A percentile compares a stretch with the other conserved stretches of the same genome.
Conservation (phyloP, 2,329 filamentous ascomycete genomes). For the Calonectria multiphialidica region DNA sequence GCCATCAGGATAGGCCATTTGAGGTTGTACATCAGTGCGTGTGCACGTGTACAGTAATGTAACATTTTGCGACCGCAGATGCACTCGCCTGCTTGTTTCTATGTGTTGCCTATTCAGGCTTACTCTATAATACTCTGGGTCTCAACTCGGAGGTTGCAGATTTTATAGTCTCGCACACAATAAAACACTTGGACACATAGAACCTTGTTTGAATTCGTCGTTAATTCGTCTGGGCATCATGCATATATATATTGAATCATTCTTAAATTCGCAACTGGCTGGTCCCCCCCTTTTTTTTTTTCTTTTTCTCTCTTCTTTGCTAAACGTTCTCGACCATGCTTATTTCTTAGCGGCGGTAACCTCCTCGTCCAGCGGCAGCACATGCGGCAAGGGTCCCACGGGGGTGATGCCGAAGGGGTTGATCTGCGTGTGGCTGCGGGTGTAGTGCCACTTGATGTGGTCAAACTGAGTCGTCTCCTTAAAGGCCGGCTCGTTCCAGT, state of each 20-base stretch:
- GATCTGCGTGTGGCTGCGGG: conserved; percentile 73
- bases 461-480: conserved; percentile 88
- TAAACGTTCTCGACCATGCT: background rate
- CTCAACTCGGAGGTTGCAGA: background rate
- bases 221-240: background rate
- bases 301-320: background rate
- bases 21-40: background rate
- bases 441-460: conserved; percentile 89
- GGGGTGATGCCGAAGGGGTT: conserved; percentile 83
- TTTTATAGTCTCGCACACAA: background rate
- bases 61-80: background rate
- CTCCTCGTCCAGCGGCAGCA: conserved; percentile 83
- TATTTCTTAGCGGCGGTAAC: conserved; percentile 66
- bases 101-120: background rate
- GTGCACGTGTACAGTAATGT: background rate
- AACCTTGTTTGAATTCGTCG: background rate
- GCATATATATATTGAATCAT: background rate
- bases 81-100: background rate
- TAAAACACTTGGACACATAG: background rate
- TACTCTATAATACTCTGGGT: background rate
- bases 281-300: background rate
- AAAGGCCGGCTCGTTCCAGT: conserved; percentile 87
- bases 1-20: background rate
- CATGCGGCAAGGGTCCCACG: conserved; percentile 84
- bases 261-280: background rate